These are phyloP conservation scores for Leccinum ponderosum DNA, from an alignment of 1,284 basidiomycete genomes.

Conservation along the genomic window DNA sequence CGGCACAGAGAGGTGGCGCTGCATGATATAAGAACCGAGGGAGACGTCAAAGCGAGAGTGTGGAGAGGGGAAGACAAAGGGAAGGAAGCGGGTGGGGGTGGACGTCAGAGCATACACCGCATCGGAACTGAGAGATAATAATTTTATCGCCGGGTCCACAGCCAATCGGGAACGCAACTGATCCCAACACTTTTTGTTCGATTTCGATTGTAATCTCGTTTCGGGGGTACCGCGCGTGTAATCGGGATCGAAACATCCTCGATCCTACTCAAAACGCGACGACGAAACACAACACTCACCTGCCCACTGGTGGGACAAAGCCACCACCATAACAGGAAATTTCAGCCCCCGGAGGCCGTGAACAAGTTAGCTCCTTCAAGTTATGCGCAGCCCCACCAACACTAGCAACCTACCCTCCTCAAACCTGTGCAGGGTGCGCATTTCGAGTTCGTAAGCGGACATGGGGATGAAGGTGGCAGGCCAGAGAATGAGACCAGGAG, in stretches of 20 bases:
- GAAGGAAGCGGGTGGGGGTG: conserved; percentile 5
- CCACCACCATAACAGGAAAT: conserved; percentile 10
- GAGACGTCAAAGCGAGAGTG: conserved; percentile 21
- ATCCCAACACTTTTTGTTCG: background rate
- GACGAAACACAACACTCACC: conserved; percentile 4
- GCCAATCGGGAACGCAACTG: conserved; percentile 1
- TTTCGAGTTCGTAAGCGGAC: conserved; percentile 59
- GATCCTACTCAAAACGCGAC: background rate
- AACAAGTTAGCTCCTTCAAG: background rate
- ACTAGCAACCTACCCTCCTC: background rate
- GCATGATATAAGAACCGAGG: conserved; percentile 26
- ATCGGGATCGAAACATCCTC: background rate
- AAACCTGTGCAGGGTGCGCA: conserved; percentile 20
- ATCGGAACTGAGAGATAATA: conserved; percentile 9
- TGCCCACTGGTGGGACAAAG: conserved; percentile 14
- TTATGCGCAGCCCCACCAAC: background rate
- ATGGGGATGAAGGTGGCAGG: conserved; percentile 60
- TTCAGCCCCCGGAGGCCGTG: too few species aligned
- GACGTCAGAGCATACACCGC: conserved; percentile 10
- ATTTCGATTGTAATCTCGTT: background rate
- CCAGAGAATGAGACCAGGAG: conserved; percentile 54
- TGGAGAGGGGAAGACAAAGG: conserved; percentile 23
- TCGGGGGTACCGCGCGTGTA: background rate
- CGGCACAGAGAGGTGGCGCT: conserved; percentile 1
- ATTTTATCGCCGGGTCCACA: conserved; percentile 16